Evolutionary conservation across 306 rosid species (phyloP).

Genomic region (Quercus bicolor): DNA sequence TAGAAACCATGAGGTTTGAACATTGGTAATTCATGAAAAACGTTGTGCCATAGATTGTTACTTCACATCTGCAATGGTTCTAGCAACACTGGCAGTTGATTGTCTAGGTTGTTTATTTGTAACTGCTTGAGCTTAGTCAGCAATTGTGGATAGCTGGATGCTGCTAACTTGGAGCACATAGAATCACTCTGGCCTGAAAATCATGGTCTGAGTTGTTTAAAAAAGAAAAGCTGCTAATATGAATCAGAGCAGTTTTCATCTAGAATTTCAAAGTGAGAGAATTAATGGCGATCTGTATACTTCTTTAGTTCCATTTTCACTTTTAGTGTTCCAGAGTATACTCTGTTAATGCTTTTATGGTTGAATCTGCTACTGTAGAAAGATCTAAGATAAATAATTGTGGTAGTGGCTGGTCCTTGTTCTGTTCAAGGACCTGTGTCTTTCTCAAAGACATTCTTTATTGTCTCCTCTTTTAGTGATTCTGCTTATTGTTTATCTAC

Average conservation of each 20-base stretch:
- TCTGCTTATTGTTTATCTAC: not conserved
- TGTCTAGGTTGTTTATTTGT: not conserved
- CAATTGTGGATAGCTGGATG: not conserved
- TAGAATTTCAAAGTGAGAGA: not conserved
- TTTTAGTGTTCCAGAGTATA: not conserved
- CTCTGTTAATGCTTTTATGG: not conserved
- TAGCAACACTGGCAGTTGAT: not conserved
- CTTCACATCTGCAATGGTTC: not conserved
- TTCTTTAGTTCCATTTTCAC: not conserved
- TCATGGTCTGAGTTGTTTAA: not conserved
- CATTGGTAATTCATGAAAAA: not conserved
- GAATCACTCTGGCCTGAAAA: not conserved
- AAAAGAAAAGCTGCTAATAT: not conserved
- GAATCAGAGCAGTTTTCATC: not conserved
- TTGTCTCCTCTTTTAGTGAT: not conserved
- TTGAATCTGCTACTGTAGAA: not conserved
- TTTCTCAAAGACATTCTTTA: not conserved
- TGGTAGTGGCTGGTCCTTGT: not conserved
- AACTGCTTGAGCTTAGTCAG: not conserved
- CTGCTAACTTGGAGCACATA: conserved; percentile 1
- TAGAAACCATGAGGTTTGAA: not conserved
- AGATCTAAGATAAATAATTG: not conserved
- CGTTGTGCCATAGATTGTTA: no score
- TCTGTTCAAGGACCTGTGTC: not conserved
- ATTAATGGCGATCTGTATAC: not conserved